These are phyloP conservation scores for Abortiporus biennis DNA, from an alignment of 1,284 basidiomycete genomes.

Conservation along the genomic window DNA sequence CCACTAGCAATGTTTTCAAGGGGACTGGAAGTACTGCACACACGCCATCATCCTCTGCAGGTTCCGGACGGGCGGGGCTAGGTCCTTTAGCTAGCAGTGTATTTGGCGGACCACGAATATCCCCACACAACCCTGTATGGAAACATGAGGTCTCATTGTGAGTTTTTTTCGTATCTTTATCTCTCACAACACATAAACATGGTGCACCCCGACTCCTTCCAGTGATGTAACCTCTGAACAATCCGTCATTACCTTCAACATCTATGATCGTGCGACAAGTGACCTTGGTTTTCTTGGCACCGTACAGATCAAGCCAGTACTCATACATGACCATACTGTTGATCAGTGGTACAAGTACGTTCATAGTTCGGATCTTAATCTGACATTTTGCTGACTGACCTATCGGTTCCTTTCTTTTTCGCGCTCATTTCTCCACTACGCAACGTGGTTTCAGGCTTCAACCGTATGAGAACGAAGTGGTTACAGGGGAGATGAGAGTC, in stretches of 20 bases:
- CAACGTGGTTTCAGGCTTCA: constrained; percentile 45
- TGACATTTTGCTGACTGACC: neutral
- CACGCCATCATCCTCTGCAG: constrained; percentile 33
- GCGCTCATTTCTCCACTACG: neutral
- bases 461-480: constrained; percentile 73
- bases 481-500: constrained; percentile 91
- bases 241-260: constrained; percentile 83
- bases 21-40: constrained; percentile 18
- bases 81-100: constrained; percentile 36
- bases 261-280: constrained; percentile 84
- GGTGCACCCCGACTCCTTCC: no score
- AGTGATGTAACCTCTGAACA: constrained; percentile 94
- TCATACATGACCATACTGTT: constrained; percentile 88
- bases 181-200: no score
- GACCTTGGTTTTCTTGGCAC: constrained; percentile 91
- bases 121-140: constrained; percentile 92
- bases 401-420: neutral
- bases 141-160: constrained; percentile 98
- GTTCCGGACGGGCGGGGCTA: constrained; percentile 24
- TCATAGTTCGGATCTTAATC: constrained; percentile 1
- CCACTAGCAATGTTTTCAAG: constrained; percentile 24
- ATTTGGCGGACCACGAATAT: constrained; percentile 52
- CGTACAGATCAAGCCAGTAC: constrained; percentile 85
- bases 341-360: constrained; percentile 96
- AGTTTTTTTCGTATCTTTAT: constrained; percentile 34